phyloP scores from a whole-genome alignment of 306 rosid species.

The Astragalus membranaceus region DNA sequence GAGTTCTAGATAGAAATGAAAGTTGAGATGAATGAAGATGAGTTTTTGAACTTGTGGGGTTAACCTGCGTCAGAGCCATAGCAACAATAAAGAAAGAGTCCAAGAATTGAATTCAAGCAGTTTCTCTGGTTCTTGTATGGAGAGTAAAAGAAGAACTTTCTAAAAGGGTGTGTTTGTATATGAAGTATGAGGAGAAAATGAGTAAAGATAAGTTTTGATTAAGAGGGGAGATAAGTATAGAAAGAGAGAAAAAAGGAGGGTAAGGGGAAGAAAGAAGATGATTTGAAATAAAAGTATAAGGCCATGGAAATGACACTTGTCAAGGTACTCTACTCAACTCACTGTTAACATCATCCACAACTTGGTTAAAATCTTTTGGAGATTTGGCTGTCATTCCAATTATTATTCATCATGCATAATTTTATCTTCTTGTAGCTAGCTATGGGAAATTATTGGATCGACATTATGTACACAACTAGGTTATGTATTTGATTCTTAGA shows the following conservation, averaged over 20 bases:
- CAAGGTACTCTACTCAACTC: neutral
- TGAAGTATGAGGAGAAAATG: neutral
- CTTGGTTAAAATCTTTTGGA: neutral
- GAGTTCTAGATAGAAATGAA: constrained; percentile 42
- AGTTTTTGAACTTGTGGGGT: constrained; percentile 38
- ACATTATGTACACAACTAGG: neutral
- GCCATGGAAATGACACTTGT: constrained; percentile 67
- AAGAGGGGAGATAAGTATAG: neutral
- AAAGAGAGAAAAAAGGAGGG: neutral
- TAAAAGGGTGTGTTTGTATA: neutral
- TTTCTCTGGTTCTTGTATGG: neutral
- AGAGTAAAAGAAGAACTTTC: neutral
- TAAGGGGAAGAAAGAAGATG: neutral
- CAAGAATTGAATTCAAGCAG: neutral
- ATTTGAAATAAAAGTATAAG: constrained; percentile 46
- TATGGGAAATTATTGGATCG: neutral
- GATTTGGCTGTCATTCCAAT: neutral
- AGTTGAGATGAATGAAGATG: constrained; percentile 42
- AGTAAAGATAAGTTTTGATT: constrained; percentile 1
- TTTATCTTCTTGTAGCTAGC: too few species aligned
- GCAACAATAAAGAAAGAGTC: constrained; percentile 34
- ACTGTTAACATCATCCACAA: constrained; percentile 25
- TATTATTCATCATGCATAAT: neutral
- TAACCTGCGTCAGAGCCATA: constrained; percentile 73
- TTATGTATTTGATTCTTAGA: neutral